Evolutionary conservation across 352 stramenopile species (phyloP), one percentile per base, ranked within the genome.

Genomic region (Globisporangium viniferum): DNA sequence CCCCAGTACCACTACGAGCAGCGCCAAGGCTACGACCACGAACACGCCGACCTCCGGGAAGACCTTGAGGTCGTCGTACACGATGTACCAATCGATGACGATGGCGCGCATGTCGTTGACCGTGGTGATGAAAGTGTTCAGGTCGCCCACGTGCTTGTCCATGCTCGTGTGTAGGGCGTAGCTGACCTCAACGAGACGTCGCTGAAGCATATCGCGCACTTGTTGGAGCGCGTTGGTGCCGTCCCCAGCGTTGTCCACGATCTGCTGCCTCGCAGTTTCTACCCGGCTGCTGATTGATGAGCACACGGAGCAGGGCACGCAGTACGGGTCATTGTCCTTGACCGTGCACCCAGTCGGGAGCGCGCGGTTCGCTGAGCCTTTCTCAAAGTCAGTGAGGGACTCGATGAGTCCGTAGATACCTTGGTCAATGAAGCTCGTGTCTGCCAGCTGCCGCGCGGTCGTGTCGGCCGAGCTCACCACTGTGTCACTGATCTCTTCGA

Each of bases 1-100:
- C 0, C 84, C 84, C 3, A 89, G 67, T 12, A 54, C 76, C 35
- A 92, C 71, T 18, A 83, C 73, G 15, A 81, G 68, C 2, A 92
- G 64, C 0, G 75, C 75, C 5, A 92, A 61, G 1, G 70, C 79
- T 62, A 92, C 91, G n/a, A 88, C 61, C 5, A 46, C 78, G 48
- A 91, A 70, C 59, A 91, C 78, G 1, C 65, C 79, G 5, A 70
- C 71, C 8, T 84, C 62, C 5, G 81, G 73, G 20, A 72, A 61
- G 8, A 67, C n/a, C 54, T 84, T 81, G 36, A 88, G 77, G 55
- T 69, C 67, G 36, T 86, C 73, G 64, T 79, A 92, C 46, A 74
- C 49, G 6, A 20, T 54, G 44, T 76, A 68, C 49, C 77, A 67
- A 14, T 82, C 70, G 9, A 73, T 56, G 20, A 90, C 74, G 2